Evolutionary conservation across 176 grass and related monocot species (phyloP).

Genomic region (Juncus inflexus): DNA sequence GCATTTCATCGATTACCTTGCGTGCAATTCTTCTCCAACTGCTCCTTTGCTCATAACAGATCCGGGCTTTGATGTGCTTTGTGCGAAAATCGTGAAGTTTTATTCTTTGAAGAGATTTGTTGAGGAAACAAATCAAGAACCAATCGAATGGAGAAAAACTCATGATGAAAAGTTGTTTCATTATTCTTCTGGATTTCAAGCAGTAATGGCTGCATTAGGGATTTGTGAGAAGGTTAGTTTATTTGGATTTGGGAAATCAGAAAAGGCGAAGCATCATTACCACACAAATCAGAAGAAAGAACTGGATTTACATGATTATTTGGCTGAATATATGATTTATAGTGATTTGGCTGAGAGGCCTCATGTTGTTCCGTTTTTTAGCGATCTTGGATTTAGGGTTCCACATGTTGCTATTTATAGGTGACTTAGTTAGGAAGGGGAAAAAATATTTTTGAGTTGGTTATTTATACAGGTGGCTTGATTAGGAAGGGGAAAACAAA

Average conservation of each 20-base stretch:
- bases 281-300: constrained; percentile 95
- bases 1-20: constrained; percentile 77
- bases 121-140: constrained; percentile 33
- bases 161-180: constrained; percentile 70
- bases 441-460: neutral
- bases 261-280: constrained; percentile 85
- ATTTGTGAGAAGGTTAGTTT: constrained; percentile 80
- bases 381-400: constrained; percentile 43
- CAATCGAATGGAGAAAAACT: constrained; percentile 43
- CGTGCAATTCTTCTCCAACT: constrained; percentile 57
- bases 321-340: constrained; percentile 86
- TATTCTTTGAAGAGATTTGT: constrained; percentile 80
- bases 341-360: constrained; percentile 51
- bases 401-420: constrained; percentile 61
- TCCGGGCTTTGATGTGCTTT: constrained; percentile 69
- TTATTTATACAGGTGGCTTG: constrained; percentile 32
- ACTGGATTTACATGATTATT: constrained; percentile 88
- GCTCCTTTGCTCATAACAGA: constrained; percentile 66
- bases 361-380: constrained; percentile 78
- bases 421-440: constrained; percentile 15
- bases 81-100: constrained; percentile 78
- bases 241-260: constrained; percentile 76
- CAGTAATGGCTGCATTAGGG: constrained; percentile 84
- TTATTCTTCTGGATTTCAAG: constrained; percentile 97
- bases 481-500: neutral